Percentiles rank a stretch among this genome's conserved stretches.
Evolutionary conservation across 208 protist species (phyloP).

Genomic region (Leptomonas pyrrhocoris): DNA sequence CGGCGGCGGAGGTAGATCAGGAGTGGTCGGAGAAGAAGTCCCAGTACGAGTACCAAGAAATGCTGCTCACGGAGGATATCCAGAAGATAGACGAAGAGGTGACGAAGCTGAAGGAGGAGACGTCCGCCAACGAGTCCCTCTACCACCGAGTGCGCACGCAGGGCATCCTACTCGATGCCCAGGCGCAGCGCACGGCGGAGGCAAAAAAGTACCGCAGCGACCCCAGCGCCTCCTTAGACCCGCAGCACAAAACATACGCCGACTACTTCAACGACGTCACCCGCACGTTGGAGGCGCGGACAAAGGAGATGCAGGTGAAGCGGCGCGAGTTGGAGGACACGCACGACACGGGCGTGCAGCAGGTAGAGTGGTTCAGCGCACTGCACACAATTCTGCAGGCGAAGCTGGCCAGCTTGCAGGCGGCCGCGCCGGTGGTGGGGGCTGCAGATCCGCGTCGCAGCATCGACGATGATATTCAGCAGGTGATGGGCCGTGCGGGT

Average conservation of each 20-base stretch:
- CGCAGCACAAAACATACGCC: slow-evolving; percentile 63
- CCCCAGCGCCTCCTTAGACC: slow-evolving; percentile 45
- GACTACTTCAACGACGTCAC: slow-evolving; percentile 56
- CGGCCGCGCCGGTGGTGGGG: slow-evolving; percentile 8
- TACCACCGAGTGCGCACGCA: slow-evolving; percentile 85
- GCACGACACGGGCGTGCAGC: slow-evolving; percentile 79
- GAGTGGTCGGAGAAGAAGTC: slow-evolving; percentile 86
- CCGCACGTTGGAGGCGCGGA: slow-evolving; percentile 57
- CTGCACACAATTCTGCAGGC: slow-evolving; percentile 42
- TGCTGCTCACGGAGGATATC: slow-evolving; percentile 83
- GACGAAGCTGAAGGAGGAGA: slow-evolving; percentile 72
- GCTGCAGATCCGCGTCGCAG: background rate
- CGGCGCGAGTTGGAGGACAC: slow-evolving; percentile 85
- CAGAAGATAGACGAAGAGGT: slow-evolving; percentile 86
- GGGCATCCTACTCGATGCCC: slow-evolving; percentile 49
- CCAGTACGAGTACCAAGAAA: slow-evolving; percentile 88
- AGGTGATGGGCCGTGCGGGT: slow-evolving; percentile 41
- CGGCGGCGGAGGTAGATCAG: slow-evolving; percentile 82
- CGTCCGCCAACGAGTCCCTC: slow-evolving; percentile 75
- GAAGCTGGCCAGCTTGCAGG: slow-evolving; percentile 30
- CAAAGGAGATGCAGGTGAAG: slow-evolving; percentile 72
- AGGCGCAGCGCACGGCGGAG: slow-evolving; percentile 56
- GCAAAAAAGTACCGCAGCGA: slow-evolving; percentile 53
- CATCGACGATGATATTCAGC: slow-evolving; percentile 45
- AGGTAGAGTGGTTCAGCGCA: slow-evolving; percentile 75